Conservation (phyloP, 257 asterid genomes). For the Marsdenia floribunda region DNA sequence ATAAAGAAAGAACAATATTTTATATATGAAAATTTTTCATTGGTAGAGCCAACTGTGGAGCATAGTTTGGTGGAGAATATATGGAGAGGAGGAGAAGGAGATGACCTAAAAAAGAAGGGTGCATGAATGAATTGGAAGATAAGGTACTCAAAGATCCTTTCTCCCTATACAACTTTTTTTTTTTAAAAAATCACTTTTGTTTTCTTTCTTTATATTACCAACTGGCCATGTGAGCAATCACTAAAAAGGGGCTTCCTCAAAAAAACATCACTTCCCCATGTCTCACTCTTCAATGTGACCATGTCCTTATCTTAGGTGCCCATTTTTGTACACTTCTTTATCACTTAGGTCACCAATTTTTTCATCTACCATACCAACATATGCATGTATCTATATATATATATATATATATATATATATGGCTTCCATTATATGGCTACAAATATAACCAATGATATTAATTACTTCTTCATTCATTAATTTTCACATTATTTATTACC, state of each 20-base stretch:
- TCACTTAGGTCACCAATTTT: not conserved
- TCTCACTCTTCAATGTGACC: conserved; percentile 1
- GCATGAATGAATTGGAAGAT: conserved; percentile 12
- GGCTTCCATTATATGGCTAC: no score
- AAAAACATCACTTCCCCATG: conserved; percentile 9
- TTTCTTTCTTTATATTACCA: conserved; percentile 16
- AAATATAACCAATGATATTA: no score
- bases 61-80: not conserved
- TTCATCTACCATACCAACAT: not conserved
- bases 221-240: conserved; percentile 25
- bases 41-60: not conserved
- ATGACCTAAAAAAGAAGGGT: not conserved
- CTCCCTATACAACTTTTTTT: not conserved
- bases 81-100: not conserved
- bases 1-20: no score
- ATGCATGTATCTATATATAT: no score
- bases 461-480: no score
- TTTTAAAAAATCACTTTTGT: conserved; percentile 7
- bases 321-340: not conserved
- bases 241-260: not conserved
- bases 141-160: not conserved
- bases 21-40: no score
- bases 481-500: no score
- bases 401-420: no score
- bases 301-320: conserved; percentile 12